Percentiles rank a stretch among this genome's conserved stretches.
phyloP scores from a whole-genome alignment of 2,329 filamentous ascomycete species.

The Sclerotinia nivalis region DNA sequence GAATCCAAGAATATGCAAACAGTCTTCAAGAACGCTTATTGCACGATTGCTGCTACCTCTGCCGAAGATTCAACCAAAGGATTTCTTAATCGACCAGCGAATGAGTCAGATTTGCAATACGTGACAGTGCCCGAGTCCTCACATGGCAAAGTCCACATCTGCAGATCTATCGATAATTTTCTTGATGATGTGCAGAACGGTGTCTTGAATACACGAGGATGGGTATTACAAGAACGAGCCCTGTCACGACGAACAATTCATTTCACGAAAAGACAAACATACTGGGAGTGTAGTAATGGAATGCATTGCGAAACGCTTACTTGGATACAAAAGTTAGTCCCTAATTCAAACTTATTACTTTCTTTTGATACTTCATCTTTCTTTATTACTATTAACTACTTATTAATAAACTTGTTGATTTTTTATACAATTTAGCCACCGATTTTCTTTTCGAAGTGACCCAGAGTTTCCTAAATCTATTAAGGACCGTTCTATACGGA shows the following conservation, averaged over 20 bases:
- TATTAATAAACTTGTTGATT: background rate
- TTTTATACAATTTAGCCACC: too few relatives aligned
- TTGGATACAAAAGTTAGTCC: constrained; percentile 34
- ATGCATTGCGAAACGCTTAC: constrained; percentile 42
- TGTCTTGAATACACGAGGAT: constrained; percentile 43
- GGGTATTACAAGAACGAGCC: constrained; percentile 46
- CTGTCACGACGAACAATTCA: constrained; percentile 44
- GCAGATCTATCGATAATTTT: constrained; percentile 38
- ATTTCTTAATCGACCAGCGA: background rate
- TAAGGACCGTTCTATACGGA: too few relatives aligned
- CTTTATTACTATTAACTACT: background rate
- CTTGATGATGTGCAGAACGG: constrained; percentile 39
- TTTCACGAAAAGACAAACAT: constrained; percentile 42
- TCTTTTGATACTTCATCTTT: too few relatives aligned
- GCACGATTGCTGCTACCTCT: constrained; percentile 12
- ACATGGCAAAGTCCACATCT: background rate
- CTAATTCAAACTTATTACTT: background rate
- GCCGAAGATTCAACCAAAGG: background rate
- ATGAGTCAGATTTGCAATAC: background rate
- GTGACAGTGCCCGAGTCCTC: too few relatives aligned
- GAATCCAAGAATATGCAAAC: constrained; percentile 35
- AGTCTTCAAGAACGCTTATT: constrained; percentile 31
- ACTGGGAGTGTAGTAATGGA: constrained; percentile 44
- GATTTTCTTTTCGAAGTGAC: constrained; percentile 36
- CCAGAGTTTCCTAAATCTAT: constrained; percentile 32